A percentile compares a stretch with the other conserved stretches of the same genome.
These are phyloP conservation scores for Penicillium robsamsonii DNA, from an alignment of 495 filamentous ascomycete genomes.

Conservation along the genomic window DNA sequence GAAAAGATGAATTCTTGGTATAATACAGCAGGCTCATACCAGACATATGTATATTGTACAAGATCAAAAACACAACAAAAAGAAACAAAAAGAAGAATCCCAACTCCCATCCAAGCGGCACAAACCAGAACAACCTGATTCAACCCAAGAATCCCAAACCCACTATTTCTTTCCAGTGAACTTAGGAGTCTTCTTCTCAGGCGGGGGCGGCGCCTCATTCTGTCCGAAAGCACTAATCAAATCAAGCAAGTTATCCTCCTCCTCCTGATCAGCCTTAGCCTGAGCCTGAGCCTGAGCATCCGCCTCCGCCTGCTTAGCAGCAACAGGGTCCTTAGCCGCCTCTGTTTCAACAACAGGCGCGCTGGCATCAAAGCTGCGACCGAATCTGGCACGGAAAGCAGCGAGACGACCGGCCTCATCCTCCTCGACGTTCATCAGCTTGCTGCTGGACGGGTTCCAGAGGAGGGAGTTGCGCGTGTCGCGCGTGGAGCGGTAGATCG, in stretches of 20 bases:
- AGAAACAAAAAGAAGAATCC: slow-evolving; percentile 15
- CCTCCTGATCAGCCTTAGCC: slow-evolving; percentile 38
- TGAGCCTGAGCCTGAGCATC: slow-evolving; percentile 33
- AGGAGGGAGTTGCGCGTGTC: slow-evolving; percentile 84
- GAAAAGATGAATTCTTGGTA: slow-evolving; percentile 13
- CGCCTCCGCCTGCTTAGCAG: slow-evolving; percentile 24
- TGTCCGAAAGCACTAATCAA: slow-evolving; percentile 65
- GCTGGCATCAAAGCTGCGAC: slow-evolving; percentile 73
- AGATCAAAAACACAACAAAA: slow-evolving; percentile 20
- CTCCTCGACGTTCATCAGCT: slow-evolving; percentile 81
- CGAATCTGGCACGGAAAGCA: slow-evolving; percentile 81
- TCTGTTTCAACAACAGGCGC: slow-evolving; percentile 21
- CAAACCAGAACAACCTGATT: slow-evolving; percentile 4
- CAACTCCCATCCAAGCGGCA: slow-evolving; percentile 23
- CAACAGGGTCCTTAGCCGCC: slow-evolving; percentile 33
- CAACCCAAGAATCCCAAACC: not conserved
- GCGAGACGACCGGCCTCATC: slow-evolving; percentile 91
- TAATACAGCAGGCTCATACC: slow-evolving; percentile 16
- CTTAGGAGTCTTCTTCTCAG: slow-evolving; percentile 27
- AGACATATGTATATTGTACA: slow-evolving; percentile 33
- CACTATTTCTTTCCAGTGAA: slow-evolving; percentile 25
- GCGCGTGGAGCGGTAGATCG: slow-evolving; percentile 73
- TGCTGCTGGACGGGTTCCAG: slow-evolving; percentile 82
- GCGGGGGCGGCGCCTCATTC: slow-evolving; percentile 32
- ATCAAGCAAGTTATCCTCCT: slow-evolving; percentile 63